Evolutionary conservation across 2,329 filamentous ascomycete genomes (phyloP).

Genomic region (Clarireedia hainanense): DNA sequence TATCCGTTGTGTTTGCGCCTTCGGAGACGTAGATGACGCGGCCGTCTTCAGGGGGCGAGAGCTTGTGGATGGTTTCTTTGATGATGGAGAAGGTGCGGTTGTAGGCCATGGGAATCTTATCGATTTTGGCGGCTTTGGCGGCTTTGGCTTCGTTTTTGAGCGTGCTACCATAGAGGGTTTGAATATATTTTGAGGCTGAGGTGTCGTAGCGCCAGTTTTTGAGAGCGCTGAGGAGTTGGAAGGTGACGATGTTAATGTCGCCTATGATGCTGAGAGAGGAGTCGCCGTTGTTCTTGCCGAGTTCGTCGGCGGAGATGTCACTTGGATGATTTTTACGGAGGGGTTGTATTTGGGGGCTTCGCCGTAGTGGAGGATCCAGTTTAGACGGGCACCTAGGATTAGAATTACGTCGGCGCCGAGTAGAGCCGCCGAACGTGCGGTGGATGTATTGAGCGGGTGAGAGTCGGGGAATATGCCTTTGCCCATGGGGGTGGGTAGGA

Average conservation of each 20-base stretch:
- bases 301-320: slow-evolving; percentile 47
- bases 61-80: slow-evolving; percentile 38
- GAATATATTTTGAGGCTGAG: slow-evolving; percentile 28
- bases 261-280: slow-evolving; percentile 42
- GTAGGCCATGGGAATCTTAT: slow-evolving; percentile 40
- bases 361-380: slow-evolving; percentile 52
- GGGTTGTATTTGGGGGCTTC: slow-evolving; percentile 45
- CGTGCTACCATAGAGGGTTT: slow-evolving; percentile 30
- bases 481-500: slow-evolving; percentile 51
- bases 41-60: slow-evolving; percentile 38
- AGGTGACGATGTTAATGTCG: slow-evolving; percentile 41
- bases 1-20: slow-evolving; percentile 55
- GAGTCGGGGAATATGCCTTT: slow-evolving; percentile 49
- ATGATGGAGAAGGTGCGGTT: slow-evolving; percentile 45
- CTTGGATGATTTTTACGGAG: slow-evolving; percentile 44
- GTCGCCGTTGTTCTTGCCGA: slow-evolving; percentile 42
- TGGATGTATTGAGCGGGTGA: slow-evolving; percentile 43
- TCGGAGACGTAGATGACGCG: slow-evolving; percentile 48
- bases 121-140: slow-evolving; percentile 30
- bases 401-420: slow-evolving; percentile 47
- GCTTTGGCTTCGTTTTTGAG: slow-evolving; percentile 38
- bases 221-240: slow-evolving; percentile 37
- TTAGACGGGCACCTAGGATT: slow-evolving; percentile 45
- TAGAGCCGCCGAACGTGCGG: slow-evolving; percentile 45
- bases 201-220: slow-evolving; percentile 37